Percentiles rank a stretch among this genome's conserved stretches.
Evolutionary conservation across 1,139 yeast species (phyloP).

Genomic region (Blastobotrys arbuscula): DNA sequence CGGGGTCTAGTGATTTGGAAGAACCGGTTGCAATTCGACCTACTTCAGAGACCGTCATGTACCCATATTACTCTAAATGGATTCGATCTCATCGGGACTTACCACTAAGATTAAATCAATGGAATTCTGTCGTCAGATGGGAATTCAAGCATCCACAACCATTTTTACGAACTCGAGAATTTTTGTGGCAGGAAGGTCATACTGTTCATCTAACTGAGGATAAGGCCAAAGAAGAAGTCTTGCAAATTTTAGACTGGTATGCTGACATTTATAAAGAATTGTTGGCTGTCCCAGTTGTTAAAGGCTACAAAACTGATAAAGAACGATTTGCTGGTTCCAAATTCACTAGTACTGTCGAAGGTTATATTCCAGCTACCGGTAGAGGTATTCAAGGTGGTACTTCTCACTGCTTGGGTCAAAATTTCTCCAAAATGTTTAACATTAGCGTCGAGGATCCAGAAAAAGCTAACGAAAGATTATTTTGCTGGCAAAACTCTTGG

Average conservation of each 20-base stretch:
- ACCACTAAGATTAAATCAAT: conserved; percentile 93
- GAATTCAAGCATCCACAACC: conserved; percentile 99
- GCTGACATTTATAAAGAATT: conserved; percentile 80
- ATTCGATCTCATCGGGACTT: conserved; percentile 96
- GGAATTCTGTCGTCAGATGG: conserved; percentile 99
- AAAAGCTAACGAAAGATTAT: conserved; percentile 50
- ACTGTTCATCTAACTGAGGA: conserved; percentile 85
- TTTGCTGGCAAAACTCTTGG: conserved; percentile 98
- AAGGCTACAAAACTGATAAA: conserved; percentile 93
- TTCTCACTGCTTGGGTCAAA: conserved; percentile 95
- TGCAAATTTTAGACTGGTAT: conserved; percentile 81
- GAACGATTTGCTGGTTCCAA: conserved; percentile 98
- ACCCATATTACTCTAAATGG: conserved; percentile 99
- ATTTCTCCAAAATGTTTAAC: conserved; percentile 97
- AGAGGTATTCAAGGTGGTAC: conserved; percentile 99
- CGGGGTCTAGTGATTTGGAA: conserved; percentile 89
- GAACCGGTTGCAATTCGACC: conserved; percentile 99
- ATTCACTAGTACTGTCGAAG: conserved; percentile 93
- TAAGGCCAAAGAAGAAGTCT: conserved; percentile 78
- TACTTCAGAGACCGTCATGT: conserved; percentile 99
- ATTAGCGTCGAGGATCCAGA: conserved; percentile 93
- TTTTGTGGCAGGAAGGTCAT: conserved; percentile 99
- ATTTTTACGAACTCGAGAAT: conserved; percentile 96
- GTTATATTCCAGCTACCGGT: conserved; percentile 96
- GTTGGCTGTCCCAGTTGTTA: conserved; percentile 94